Evolutionary conservation across 192 early-diverging fungal species (phyloP).

Genomic region (Entophlyctis helioformis): DNA sequence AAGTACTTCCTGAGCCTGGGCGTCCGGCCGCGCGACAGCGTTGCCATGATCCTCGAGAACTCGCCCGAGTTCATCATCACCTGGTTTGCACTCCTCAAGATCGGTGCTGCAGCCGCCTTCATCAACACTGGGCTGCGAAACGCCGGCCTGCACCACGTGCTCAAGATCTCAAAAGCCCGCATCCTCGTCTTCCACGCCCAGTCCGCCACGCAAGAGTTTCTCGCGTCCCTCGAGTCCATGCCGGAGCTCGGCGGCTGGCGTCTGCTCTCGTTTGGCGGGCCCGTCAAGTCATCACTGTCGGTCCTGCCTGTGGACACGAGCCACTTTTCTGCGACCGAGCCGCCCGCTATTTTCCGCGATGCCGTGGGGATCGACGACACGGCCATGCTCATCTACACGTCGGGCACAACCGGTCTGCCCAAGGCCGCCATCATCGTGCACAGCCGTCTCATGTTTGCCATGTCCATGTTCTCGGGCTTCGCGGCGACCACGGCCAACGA

Average conservation of each 20-base stretch:
- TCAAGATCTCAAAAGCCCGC: too few species aligned
- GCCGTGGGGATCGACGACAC: slow-evolving; percentile 11
- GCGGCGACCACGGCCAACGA: slow-evolving; percentile 9
- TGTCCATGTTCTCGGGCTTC: slow-evolving; percentile 17
- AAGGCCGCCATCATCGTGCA: slow-evolving; percentile 45
- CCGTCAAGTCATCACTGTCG: slow-evolving; percentile 5
- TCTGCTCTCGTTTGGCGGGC: too few species aligned
- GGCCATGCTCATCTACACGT: slow-evolving; percentile 26
- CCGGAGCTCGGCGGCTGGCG: too few species aligned
- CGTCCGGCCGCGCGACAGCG: slow-evolving; percentile 16
- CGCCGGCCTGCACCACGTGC: too few species aligned
- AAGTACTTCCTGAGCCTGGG: slow-evolving; percentile 6
- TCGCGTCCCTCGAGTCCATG: slow-evolving; percentile 5
- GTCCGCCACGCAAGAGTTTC: too few species aligned
- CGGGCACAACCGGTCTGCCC: slow-evolving; percentile 51
- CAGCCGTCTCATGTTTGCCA: slow-evolving; percentile 12
- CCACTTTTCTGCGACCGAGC: background rate
- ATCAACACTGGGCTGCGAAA: slow-evolving; percentile 48
- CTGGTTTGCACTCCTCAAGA: slow-evolving; percentile 44
- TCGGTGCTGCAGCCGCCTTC: slow-evolving; percentile 40
- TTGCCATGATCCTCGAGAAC: slow-evolving; percentile 50
- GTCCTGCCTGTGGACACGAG: background rate
- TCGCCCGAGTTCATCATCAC: slow-evolving; percentile 40
- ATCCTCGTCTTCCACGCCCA: too few species aligned
- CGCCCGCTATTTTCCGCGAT: background rate